A percentile compares a stretch with the other conserved stretches of the same genome.
Conservation (phyloP, 1,284 basidiomycete species). For the Malassezia caprae region DNA sequence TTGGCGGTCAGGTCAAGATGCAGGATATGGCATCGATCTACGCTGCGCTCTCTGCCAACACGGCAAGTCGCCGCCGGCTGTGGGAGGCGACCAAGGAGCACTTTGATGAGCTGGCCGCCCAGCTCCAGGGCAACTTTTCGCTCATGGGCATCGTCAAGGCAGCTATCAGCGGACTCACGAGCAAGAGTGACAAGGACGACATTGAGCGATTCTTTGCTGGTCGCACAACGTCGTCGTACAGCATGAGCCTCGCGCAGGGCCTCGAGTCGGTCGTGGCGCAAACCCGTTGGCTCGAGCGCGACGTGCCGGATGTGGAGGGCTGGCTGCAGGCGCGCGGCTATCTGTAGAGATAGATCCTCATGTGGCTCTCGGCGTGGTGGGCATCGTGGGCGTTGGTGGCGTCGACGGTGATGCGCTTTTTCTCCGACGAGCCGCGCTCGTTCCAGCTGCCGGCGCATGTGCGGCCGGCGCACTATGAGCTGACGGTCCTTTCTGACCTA, state of each 20-base stretch:
- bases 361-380: not conserved
- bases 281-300: slow-evolving; percentile 57
- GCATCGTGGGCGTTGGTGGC: not conserved
- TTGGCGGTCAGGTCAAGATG: slow-evolving; percentile 46
- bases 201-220: slow-evolving; percentile 57
- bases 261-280: slow-evolving; percentile 60
- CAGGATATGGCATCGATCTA: slow-evolving; percentile 49
- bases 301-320: slow-evolving; percentile 54
- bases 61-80: slow-evolving; percentile 36
- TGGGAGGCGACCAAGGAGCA: slow-evolving; percentile 48
- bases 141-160: slow-evolving; percentile 49
- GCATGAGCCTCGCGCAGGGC: slow-evolving; percentile 58
- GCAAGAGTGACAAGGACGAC: slow-evolving; percentile 60
- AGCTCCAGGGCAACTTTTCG: slow-evolving; percentile 53
- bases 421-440: slow-evolving; percentile 9
- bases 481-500: slow-evolving; percentile 69
- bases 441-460: slow-evolving; percentile 69
- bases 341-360: not conserved
- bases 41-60: slow-evolving; percentile 39
- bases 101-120: slow-evolving; percentile 52
- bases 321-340: slow-evolving; percentile 52
- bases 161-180: slow-evolving; percentile 59
- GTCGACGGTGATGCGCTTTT: not conserved
- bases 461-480: slow-evolving; percentile 66
- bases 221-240: slow-evolving; percentile 48